These are phyloP conservation scores for Salix koriyanagi DNA, from an alignment of 345 rosid genomes.

Conservation along the genomic window DNA sequence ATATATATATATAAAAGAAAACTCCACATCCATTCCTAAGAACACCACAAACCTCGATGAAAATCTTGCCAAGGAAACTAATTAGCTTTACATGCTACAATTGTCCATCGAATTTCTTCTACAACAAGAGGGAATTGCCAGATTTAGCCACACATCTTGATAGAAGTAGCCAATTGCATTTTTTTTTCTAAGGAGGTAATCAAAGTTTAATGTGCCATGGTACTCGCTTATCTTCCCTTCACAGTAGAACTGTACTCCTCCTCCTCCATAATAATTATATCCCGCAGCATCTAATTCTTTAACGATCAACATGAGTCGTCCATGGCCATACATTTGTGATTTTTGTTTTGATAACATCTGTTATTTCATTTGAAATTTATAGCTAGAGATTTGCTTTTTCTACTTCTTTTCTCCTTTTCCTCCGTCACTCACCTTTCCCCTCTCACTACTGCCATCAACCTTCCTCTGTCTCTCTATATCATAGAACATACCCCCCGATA, in stretches of 20 bases:
- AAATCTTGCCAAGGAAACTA: not conserved
- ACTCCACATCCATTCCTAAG: not conserved
- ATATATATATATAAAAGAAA: not conserved
- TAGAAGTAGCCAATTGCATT: not conserved
- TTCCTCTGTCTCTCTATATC: too few relatives aligned
- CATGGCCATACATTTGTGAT: too few relatives aligned
- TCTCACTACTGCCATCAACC: too few relatives aligned
- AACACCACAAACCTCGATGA: not conserved
- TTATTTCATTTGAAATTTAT: too few relatives aligned
- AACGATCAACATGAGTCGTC: too few relatives aligned
- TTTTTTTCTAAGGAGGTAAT: too few relatives aligned
- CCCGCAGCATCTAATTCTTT: not conserved
- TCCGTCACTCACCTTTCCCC: too few relatives aligned
- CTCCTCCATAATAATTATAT: not conserved
- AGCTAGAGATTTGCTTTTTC: too few relatives aligned
- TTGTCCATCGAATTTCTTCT: not conserved
- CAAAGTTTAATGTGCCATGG: too few relatives aligned
- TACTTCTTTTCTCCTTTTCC: too few relatives aligned
- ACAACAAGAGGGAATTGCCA: not conserved
- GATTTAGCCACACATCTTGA: not conserved
- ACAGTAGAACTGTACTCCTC: not conserved
- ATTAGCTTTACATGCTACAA: not conserved
- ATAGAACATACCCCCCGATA: too few relatives aligned
- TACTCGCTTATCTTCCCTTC: not conserved
- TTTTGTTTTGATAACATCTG: too few relatives aligned